phyloP scores from a whole-genome alignment of 129 eudicot species.

The Daucus carota region DNA sequence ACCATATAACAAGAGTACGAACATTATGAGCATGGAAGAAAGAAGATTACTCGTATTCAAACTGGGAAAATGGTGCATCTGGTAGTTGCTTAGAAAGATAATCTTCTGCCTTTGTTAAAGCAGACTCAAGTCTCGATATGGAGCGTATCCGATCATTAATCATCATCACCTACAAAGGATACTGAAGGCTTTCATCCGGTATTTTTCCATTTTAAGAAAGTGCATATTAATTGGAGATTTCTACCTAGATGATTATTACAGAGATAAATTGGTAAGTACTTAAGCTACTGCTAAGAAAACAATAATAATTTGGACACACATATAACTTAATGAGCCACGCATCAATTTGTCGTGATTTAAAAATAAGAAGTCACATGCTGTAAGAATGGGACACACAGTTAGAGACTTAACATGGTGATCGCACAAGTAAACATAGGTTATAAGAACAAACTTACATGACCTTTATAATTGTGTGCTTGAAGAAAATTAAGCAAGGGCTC shows the following conservation, averaged over 20 bases:
- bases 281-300: neutral
- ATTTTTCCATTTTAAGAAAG: neutral
- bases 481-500: constrained; percentile 93
- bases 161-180: constrained; percentile 63
- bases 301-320: neutral
- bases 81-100: constrained; percentile 59
- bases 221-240: neutral
- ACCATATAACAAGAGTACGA: neutral
- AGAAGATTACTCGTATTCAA: constrained; percentile 62
- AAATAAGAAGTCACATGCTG: neutral
- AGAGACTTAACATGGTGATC: constrained; percentile 13
- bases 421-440: neutral
- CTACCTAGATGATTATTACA: neutral
- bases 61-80: constrained; percentile 70
- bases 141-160: constrained; percentile 75
- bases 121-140: constrained; percentile 56
- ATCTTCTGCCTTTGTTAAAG: constrained; percentile 79
- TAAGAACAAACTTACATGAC: constrained; percentile 53
- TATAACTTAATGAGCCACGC: neutral
- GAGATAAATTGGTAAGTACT: neutral
- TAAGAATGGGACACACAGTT: neutral
- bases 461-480: constrained; percentile 66
- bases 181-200: neutral
- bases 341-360: neutral
- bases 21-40: neutral